Evolutionary conservation across 2,329 filamentous ascomycete genomes (phyloP), one percentile per base, ranked within the genome.

Genomic region (Colletotrichum liaoningense): DNA sequence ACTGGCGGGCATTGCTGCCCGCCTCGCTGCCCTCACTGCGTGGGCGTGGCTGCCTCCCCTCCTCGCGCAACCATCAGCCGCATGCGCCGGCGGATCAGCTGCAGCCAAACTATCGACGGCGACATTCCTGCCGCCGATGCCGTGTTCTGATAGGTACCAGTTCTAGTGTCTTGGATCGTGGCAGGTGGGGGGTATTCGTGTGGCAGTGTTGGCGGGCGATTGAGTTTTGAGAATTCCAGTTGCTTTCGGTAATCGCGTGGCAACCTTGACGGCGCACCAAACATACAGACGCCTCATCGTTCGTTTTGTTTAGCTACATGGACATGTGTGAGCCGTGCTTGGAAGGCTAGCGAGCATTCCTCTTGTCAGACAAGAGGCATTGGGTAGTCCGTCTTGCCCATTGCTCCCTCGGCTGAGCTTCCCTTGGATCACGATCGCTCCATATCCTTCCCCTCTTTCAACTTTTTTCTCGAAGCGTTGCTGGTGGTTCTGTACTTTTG

Each of bases 171-270:
- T 38, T 57, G 38, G 59, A 12, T 5, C 16, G 28, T 35, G 3
- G n/a, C 22, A 16, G 22, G 22, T 52, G 54, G 19, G 33, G 38
- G 30, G 8, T 35, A 11, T 59, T 35, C 26, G 24, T 33, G 54
- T 42, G 30, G 26, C 55, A 55, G 65, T 24, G 8, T 22, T 49
- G 19, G 42, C 42, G 42, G 42, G 28, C 7, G 28, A 56, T 52
- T 22, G 24, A 58, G 12, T 24, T 46, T 69, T 54, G 62, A 22
- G 46, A 49, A 62, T 71, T 65, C 67, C 67, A 57, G 56, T 55
- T 66, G 71, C 22, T 62, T 73, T 46, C 71, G 62, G 60, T 65
- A 57, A 26, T 16, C 62, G 67, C 56, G 38, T 66, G 71, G 46
- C 26, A 54, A 60, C 46, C 33, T 28, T 16, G 33, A 52, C 30